These are phyloP conservation scores for Penicillium cataractarum DNA, from an alignment of 495 filamentous ascomycete genomes.

Conservation along the genomic window DNA sequence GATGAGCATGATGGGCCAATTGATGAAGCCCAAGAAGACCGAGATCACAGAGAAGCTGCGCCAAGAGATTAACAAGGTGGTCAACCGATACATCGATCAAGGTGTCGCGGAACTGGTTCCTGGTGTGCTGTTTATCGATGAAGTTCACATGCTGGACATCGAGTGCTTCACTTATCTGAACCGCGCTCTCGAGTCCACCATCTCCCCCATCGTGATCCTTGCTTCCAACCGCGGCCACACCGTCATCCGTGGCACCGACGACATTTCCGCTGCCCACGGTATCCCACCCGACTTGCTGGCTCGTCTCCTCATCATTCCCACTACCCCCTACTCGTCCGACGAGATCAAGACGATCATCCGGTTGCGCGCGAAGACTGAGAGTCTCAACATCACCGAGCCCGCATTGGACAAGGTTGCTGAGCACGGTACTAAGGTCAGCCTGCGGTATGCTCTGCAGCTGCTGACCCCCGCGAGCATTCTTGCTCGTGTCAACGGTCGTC, in stretches of 20 bases:
- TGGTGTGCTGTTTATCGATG: constrained; percentile 96
- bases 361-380: constrained; percentile 80
- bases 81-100: constrained; percentile 97
- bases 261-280: constrained; percentile 84
- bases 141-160: constrained; percentile 99
- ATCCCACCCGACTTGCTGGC: constrained; percentile 90
- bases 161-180: constrained; percentile 99
- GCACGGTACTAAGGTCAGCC: constrained; percentile 81
- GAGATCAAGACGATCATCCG: constrained; percentile 90
- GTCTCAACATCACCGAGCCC: constrained; percentile 74
- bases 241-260: constrained; percentile 83
- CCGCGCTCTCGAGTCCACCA: constrained; percentile 88
- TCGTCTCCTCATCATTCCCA: constrained; percentile 93
- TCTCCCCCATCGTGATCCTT: constrained; percentile 95
- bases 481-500: constrained; percentile 69
- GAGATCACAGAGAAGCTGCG: constrained; percentile 97
- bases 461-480: constrained; percentile 82
- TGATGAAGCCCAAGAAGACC: constrained; percentile 99
- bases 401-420: constrained; percentile 84
- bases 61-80: constrained; percentile 96
- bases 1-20: constrained; percentile 99
- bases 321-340: constrained; percentile 76
- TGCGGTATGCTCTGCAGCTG: constrained; percentile 91
- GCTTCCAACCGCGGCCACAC: constrained; percentile 94
- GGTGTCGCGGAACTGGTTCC: constrained; percentile 97